Evolutionary conservation across 2,329 filamentous ascomycete genomes (phyloP).

Genomic region (Calonectria leucothoes): DNA sequence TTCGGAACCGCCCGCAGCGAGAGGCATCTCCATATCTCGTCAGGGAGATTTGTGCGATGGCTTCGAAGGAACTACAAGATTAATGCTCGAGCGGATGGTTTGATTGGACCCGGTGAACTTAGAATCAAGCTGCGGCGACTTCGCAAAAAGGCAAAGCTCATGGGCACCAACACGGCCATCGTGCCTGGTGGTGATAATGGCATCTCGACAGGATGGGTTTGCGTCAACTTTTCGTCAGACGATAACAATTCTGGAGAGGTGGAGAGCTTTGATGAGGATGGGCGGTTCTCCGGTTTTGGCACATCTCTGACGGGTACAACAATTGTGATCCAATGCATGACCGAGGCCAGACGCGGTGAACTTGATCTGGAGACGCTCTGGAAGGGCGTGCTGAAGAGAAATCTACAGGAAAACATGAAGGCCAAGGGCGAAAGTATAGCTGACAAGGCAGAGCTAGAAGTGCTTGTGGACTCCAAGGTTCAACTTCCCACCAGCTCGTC

Average conservation of each 20-base stretch:
- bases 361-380: constrained; percentile 66
- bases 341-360: constrained; percentile 63
- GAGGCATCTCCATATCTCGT: constrained; percentile 91
- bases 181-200: constrained; percentile 80
- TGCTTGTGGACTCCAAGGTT: constrained; percentile 45
- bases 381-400: constrained; percentile 54
- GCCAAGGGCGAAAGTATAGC: constrained; percentile 41
- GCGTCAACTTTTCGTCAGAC: constrained; percentile 85
- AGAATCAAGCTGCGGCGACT: constrained; percentile 87
- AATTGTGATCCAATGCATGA: constrained; percentile 69
- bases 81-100: constrained; percentile 83
- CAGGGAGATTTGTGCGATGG: constrained; percentile 91
- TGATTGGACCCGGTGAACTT: constrained; percentile 90
- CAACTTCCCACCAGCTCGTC: constrained; percentile 46
- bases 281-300: constrained; percentile 83
- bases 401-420: constrained; percentile 45
- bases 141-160: constrained; percentile 82
- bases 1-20: constrained; percentile 92
- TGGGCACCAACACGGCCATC: constrained; percentile 78
- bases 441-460: constrained; percentile 43
- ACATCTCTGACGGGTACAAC: constrained; percentile 60
- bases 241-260: constrained; percentile 64
- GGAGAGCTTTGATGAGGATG: constrained; percentile 57
- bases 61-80: constrained; percentile 79
- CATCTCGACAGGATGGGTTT: constrained; percentile 94